A percentile compares a stretch with the other conserved stretches of the same genome.
Evolutionary conservation across 2,329 filamentous ascomycete species (phyloP).

Genomic region (Monosporascus sp.): DNA sequence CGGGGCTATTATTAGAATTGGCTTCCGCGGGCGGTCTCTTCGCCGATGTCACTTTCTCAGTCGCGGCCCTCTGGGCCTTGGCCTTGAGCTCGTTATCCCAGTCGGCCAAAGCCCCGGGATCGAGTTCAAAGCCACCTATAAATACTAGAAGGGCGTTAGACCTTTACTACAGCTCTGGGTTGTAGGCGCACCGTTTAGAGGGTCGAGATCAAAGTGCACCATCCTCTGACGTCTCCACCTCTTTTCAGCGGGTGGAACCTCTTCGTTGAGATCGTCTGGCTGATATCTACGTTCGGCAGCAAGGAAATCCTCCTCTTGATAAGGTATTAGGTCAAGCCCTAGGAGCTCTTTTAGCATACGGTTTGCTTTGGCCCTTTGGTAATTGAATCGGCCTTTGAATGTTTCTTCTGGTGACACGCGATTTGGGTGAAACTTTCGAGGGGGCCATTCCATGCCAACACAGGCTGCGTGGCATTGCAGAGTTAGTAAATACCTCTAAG

Average conservation of each 20-base stretch:
- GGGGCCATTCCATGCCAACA: not conserved
- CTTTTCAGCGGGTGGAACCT: not conserved
- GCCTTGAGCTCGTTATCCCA: not conserved
- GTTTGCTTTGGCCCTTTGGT: not conserved
- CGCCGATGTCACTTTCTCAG: too few relatives aligned
- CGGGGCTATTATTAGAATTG: too few relatives aligned
- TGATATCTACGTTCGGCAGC: not conserved
- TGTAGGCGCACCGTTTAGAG: not conserved
- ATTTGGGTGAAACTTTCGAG: not conserved
- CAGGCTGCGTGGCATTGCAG: not conserved
- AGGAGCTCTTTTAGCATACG: not conserved
- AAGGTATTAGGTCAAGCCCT: not conserved
- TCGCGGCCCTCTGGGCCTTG: too few relatives aligned
- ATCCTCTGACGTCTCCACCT: not conserved
- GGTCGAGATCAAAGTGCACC: conserved; percentile 1
- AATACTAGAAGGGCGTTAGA: not conserved
- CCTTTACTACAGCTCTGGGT: not conserved
- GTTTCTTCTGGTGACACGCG: not conserved
- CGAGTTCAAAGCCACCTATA: not conserved
- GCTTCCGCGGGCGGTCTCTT: too few relatives aligned
- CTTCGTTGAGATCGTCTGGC: not conserved
- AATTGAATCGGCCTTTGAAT: not conserved
- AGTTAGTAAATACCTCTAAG: not conserved
- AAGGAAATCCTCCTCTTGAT: not conserved
- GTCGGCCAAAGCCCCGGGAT: not conserved